Conservation (phyloP, 2,329 filamentous ascomycete genomes). For the Trematosphaeria pertusa region DNA sequence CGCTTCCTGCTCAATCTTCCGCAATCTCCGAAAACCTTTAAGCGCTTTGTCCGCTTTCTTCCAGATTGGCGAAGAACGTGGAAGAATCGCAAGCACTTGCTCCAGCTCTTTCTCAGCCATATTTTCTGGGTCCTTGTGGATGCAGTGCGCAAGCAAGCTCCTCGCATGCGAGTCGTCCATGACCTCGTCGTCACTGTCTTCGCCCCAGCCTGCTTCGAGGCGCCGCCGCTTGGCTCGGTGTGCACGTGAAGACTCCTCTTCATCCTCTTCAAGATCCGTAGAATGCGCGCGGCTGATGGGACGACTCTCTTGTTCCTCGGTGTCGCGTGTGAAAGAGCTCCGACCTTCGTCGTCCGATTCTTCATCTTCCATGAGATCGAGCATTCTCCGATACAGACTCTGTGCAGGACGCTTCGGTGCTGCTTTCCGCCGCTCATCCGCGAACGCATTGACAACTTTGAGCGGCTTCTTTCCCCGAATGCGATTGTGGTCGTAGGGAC, state of each 20-base stretch:
- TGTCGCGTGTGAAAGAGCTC: constrained; percentile 73
- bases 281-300: constrained; percentile 73
- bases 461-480: constrained; percentile 48
- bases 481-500: constrained; percentile 53
- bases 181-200: constrained; percentile 58
- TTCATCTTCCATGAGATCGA: constrained; percentile 77
- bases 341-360: constrained; percentile 81
- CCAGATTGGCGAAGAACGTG: constrained; percentile 69
- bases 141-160: constrained; percentile 56
- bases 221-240: constrained; percentile 56
- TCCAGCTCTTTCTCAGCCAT: constrained; percentile 71
- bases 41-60: constrained; percentile 73
- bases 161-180: constrained; percentile 55
- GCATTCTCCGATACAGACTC: constrained; percentile 80
- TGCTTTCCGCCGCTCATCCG: constrained; percentile 66
- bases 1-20: constrained; percentile 84
- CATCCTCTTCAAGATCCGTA: constrained; percentile 56
- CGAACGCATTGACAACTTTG: constrained; percentile 54
- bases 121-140: constrained; percentile 70
- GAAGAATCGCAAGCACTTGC: constrained; percentile 59
- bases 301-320: constrained; percentile 84
- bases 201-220: constrained; percentile 53
- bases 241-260: constrained; percentile 55
- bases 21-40: constrained; percentile 62
- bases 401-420: constrained; percentile 67